Percentiles rank a stretch among this genome's conserved stretches.
phyloP scores from a whole-genome alignment of 2,329 filamentous ascomycete genomes.

The Apiospora aurea region DNA sequence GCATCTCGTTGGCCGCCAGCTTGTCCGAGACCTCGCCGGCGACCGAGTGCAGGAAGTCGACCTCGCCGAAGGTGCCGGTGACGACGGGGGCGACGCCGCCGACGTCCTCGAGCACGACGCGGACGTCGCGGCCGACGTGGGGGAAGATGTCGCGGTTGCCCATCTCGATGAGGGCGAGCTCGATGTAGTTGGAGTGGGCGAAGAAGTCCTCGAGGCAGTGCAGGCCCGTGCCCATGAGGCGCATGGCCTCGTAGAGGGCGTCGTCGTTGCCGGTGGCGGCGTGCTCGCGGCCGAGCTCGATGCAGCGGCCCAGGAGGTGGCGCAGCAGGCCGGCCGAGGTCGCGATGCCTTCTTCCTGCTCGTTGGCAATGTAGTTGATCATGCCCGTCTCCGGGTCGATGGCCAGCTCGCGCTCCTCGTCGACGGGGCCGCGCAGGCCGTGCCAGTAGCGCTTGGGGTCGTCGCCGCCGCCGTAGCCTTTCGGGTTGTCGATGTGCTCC shows the following conservation, averaged over 20 bases:
- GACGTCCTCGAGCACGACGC: constrained; percentile 65
- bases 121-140: constrained; percentile 80
- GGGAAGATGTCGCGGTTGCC: constrained; percentile 84
- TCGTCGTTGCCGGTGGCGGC: constrained; percentile 68
- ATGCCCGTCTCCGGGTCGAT: constrained; percentile 79
- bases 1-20: constrained; percentile 87
- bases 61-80: constrained; percentile 92
- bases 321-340: constrained; percentile 82
- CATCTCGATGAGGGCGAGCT: constrained; percentile 86
- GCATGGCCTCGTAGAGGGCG: constrained; percentile 88
- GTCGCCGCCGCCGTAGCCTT: constrained; percentile 80
- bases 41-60: constrained; percentile 92
- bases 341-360: constrained; percentile 70
- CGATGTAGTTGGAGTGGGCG: constrained; percentile 92
- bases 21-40: constrained; percentile 84
- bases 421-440: constrained; percentile 80
- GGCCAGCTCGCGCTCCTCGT: constrained; percentile 78
- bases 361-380: constrained; percentile 95
- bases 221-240: constrained; percentile 85
- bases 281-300: constrained; percentile 82
- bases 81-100: constrained; percentile 79
- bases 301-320: constrained; percentile 73
- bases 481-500: constrained; percentile 81
- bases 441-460: constrained; percentile 84
- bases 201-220: constrained; percentile 94